Evolutionary conservation across 2,329 filamentous ascomycete species (phyloP), one percentile per base, ranked within the genome.

Genomic region (Pseudogymnoascus sp.): DNA sequence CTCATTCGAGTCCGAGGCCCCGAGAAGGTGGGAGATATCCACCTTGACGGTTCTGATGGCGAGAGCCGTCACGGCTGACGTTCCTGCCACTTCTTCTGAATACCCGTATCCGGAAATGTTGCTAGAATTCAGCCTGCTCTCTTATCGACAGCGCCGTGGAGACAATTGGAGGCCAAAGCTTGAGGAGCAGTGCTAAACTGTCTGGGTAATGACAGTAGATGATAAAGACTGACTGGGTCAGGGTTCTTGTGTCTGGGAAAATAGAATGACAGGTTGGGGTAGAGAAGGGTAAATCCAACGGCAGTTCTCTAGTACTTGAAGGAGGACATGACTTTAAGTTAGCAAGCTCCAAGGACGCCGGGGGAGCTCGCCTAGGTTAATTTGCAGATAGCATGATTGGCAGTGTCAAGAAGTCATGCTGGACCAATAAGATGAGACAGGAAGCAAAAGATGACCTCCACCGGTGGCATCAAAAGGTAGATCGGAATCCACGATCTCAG

Each of bases 1-100:
- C 82, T 89, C 87, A 82, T 86, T 79, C 77, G 87, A 87, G 82
- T 86, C 86, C 73, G 85, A 79, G 73, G 82, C 83, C 82, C 92
- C 90, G 77, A 96, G 84, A 68, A 96, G 84, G 69, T 88, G 87
- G 77, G 89, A 86, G 88, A 96, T 95, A 92, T 96, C 92, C 92
- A 96, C 87, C 84, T 82, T 92, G 85, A 80, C 84, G 83, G 81
- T 81, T 62, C 67, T 65, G 65, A 60, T 71, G 62, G 68, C 66
- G 63, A 67, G 71, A 70, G 66, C 71, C 71, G 70, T 72, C 68
- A 71, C 67, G 67, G 67, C 64, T 66, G 68, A 72, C 69, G 58
- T 39, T 59, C 58, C 37, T 59, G 58, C 58, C 58, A 59, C 58
- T 31, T 37, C 27, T 59, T 37, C 21, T 39, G 58, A 40, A 59